phyloP scores from a whole-genome alignment of 306 rosid genomes.

The Inga leiocalycina region DNA sequence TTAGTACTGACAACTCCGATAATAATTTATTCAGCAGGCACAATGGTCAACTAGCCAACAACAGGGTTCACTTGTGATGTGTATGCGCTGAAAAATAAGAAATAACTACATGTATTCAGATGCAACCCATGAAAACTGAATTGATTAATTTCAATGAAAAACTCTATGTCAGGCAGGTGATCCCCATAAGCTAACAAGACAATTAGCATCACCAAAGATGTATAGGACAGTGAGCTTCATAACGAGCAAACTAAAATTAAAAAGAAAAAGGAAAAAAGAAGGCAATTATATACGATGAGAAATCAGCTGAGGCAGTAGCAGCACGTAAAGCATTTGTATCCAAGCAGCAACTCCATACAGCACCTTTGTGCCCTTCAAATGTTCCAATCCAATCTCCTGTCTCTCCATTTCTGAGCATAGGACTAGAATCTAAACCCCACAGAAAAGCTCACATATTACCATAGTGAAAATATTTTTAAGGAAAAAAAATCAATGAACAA shows the following conservation, averaged over 20 bases:
- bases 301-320: constrained; percentile 97
- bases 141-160: background rate
- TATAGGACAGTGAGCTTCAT: constrained; percentile 9
- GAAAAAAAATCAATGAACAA: background rate
- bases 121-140: background rate
- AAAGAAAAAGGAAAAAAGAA: background rate
- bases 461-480: background rate
- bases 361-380: constrained; percentile 99
- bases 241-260: background rate
- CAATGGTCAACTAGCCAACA: background rate
- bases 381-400: constrained; percentile 99
- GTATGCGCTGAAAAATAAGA: background rate
- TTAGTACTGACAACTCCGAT: background rate
- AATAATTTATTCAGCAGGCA: background rate
- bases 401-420: constrained; percentile 99
- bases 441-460: constrained; percentile 4
- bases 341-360: constrained; percentile 99
- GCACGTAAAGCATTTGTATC: constrained; percentile 95
- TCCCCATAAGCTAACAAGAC: background rate
- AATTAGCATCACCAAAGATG: background rate
- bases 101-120: background rate
- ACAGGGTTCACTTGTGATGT: background rate
- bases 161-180: background rate
- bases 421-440: constrained; percentile 72
- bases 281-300: constrained; percentile 68